Evolutionary conservation across 2,329 filamentous ascomycete genomes (phyloP).

Genomic region (Rhynchosporium agropyri): DNA sequence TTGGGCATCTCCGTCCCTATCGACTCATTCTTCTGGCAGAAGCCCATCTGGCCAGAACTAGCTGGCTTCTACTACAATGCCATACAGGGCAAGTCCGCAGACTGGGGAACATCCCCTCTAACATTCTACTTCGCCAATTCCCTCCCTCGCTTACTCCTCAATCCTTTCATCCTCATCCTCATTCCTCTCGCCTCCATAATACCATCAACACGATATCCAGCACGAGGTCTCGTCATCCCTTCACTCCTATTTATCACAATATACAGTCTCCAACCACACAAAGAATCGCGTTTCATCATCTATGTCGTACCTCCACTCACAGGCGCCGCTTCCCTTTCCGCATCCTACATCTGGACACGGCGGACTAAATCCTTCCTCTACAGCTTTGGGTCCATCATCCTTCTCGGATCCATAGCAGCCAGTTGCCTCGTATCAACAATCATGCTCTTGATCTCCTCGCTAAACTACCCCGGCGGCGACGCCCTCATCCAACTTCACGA

Average conservation of each 20-base stretch:
- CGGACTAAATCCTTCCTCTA: slow-evolving; percentile 63
- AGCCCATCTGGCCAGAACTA: slow-evolving; percentile 85
- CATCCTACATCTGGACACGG: slow-evolving; percentile 69
- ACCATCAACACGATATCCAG: slow-evolving; percentile 49
- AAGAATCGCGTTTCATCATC: slow-evolving; percentile 94
- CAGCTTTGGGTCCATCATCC: slow-evolving; percentile 53
- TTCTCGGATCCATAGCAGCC: slow-evolving; percentile 62
- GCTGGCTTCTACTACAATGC: slow-evolving; percentile 91
- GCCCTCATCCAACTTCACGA: slow-evolving; percentile 64
- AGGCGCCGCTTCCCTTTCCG: slow-evolving; percentile 72
- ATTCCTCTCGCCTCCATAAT: slow-evolving; percentile 54
- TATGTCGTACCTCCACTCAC: slow-evolving; percentile 84
- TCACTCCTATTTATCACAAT: slow-evolving; percentile 71
- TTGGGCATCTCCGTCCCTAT: slow-evolving; percentile 71
- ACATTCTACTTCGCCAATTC: slow-evolving; percentile 84
- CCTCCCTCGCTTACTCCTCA: slow-evolving; percentile 80
- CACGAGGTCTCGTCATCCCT: slow-evolving; percentile 61
- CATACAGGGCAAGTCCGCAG: slow-evolving; percentile 75
- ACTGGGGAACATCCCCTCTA: slow-evolving; percentile 87
- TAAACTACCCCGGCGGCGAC: slow-evolving; percentile 92
- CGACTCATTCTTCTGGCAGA: slow-evolving; percentile 95
- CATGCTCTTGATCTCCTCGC: slow-evolving; percentile 77
- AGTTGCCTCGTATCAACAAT: slow-evolving; percentile 63
- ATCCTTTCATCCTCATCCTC: slow-evolving; percentile 67
- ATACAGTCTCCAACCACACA: slow-evolving; percentile 91